Conservation (phyloP, 2,329 filamentous ascomycete genomes). For the Colletotrichum abscissum region DNA sequence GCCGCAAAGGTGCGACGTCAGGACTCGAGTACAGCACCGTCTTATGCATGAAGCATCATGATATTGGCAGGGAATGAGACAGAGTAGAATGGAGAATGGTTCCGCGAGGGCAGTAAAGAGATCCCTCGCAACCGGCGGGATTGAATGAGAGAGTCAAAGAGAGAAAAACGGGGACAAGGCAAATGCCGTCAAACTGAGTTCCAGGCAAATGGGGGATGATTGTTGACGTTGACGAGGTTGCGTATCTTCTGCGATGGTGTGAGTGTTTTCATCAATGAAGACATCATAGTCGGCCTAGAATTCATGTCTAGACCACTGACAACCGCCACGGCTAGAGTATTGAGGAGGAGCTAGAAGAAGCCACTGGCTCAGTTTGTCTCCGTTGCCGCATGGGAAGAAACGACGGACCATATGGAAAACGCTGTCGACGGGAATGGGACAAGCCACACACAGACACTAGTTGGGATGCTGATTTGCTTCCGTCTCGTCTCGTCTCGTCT, state of each 20-base stretch:
- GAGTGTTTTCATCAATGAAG: constrained; percentile 34
- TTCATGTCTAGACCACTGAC: constrained; percentile 23
- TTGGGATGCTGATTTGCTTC: constrained; percentile 32
- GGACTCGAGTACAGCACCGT: constrained; percentile 7
- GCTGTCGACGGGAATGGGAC: constrained; percentile 29
- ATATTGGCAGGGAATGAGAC: constrained; percentile 27
- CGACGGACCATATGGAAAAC: constrained; percentile 17
- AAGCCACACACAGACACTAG: constrained; percentile 33
- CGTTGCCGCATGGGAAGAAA: constrained; percentile 34
- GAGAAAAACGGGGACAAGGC: background rate
- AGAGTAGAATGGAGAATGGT: background rate
- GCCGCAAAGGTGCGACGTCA: constrained; percentile 1
- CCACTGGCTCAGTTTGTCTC: constrained; percentile 31
- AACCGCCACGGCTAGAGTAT: constrained; percentile 28
- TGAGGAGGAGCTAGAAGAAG: constrained; percentile 31
- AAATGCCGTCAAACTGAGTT: constrained; percentile 3
- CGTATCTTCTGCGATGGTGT: constrained; percentile 11
- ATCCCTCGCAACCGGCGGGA: constrained; percentile 14
- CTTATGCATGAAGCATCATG: constrained; percentile 29
- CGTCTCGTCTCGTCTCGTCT: constrained; percentile 36
- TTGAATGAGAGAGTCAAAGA: background rate
- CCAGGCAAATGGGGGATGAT: background rate
- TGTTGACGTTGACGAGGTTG: constrained; percentile 13
- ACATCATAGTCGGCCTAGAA: constrained; percentile 31
- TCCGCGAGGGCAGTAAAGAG: background rate